Evolutionary conservation across 495 filamentous ascomycete species (phyloP), one percentile per base, ranked within the genome.

Genomic region (Penicillium turbatum): DNA sequence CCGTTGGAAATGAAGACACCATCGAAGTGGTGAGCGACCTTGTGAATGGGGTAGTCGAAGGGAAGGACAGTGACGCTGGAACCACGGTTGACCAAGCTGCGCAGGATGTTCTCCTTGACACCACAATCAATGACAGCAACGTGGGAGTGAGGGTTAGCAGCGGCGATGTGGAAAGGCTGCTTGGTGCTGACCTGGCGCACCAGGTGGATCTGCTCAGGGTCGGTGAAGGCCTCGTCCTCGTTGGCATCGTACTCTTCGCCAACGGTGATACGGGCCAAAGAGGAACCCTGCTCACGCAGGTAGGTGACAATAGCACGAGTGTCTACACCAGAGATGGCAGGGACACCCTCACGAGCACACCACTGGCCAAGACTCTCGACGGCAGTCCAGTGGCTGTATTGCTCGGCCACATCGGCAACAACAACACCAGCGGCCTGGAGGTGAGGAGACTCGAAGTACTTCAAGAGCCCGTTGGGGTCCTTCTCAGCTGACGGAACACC

Each of bases 61-160:
- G 93, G 93, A 76, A 98, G 95, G 50, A 87, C 86, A 19, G 95
- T 97, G 42, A 96, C 86, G 56, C 84, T 88, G 36, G 89, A 85
- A 24, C 92, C 93, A 30, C 93, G 89, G 70, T 76, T 79, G 57
- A 97, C 92, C 55, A 98, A 77, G 66, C 88, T 92, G 58, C 93
- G 88, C 45, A 98, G 83, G 68, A 98, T 98, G 78, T 97, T 98
- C 80, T 98, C 93, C 81, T 98, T 98, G 54, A 98, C 95, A 72
- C 93, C 93, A 68, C 93, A 98, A 74, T 98, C 93, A 69, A 98
- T 85, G 53, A 98, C 81, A 31, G 92, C 93, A 62, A 98, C 83
- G 73, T 98, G 93, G 69, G 86, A 83, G 66, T 87, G 84, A 53
- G 92, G 89, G 59, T 80, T 78, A 37, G 82, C 79, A 31, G 90